A percentile compares a stretch with the other conserved stretches of the same genome.
Conservation (phyloP, 106 monocot species). For the Dendrobium nobile region DNA sequence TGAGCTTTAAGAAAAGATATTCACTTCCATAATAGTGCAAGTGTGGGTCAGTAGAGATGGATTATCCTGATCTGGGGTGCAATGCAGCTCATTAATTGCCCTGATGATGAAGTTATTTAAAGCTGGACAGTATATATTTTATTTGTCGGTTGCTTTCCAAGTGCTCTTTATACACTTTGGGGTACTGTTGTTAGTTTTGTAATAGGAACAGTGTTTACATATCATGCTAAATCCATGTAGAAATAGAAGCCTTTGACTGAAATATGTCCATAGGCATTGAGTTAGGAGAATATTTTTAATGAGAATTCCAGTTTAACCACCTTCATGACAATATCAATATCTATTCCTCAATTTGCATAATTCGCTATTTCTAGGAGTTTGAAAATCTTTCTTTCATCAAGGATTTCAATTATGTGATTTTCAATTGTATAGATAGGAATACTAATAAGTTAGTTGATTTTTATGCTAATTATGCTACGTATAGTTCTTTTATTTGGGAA, state of each 20-base stretch:
- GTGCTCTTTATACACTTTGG: not conserved
- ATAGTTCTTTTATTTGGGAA: too few species aligned
- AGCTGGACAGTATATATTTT: not conserved
- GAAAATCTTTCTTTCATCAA: too few species aligned
- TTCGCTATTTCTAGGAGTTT: too few species aligned
- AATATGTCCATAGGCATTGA: not conserved
- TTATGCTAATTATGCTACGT: too few species aligned
- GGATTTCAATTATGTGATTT: too few species aligned
- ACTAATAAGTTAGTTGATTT: too few species aligned
- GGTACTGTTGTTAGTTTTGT: not conserved
- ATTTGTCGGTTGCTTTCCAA: not conserved
- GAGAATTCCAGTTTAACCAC: not conserved
- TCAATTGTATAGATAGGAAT: too few species aligned
- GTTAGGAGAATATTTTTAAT: not conserved
- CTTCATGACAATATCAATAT: too few species aligned
- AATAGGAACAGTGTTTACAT: not conserved
- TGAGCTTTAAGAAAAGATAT: too few species aligned
- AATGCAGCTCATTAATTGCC: not conserved
- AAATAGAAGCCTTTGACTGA: not conserved
- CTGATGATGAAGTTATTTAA: not conserved
- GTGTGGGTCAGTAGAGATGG: not conserved
- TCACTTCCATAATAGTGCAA: too few species aligned
- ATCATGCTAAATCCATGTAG: not conserved
- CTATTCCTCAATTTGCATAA: too few species aligned
- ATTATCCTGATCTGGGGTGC: not conserved